A percentile compares a stretch with the other conserved stretches of the same genome.
These are phyloP conservation scores for Ogataea glucozyma DNA, from an alignment of 805 yeast genomes.

Conservation along the genomic window DNA sequence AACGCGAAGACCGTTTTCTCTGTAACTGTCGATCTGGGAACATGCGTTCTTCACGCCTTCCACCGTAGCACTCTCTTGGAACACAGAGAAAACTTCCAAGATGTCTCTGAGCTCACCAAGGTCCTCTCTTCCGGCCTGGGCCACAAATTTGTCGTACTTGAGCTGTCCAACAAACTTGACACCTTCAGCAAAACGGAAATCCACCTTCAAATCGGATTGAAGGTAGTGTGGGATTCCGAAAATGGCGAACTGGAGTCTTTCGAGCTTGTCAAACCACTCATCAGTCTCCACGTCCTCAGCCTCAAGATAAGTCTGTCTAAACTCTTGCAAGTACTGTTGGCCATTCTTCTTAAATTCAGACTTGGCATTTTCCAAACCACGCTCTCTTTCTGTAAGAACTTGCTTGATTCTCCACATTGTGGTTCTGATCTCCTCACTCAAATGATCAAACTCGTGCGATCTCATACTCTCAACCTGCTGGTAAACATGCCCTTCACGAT, in stretches of 20 bases:
- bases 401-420: constrained; percentile 83
- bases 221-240: constrained; percentile 80
- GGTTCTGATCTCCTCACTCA: constrained; percentile 47
- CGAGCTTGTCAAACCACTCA: constrained; percentile 66
- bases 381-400: constrained; percentile 83
- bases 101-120: constrained; percentile 44
- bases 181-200: constrained; percentile 64
- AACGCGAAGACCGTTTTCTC: constrained; percentile 33
- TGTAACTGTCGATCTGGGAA: constrained; percentile 37
- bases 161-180: constrained; percentile 67
- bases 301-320: constrained; percentile 56
- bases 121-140: constrained; percentile 39
- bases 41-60: constrained; percentile 39
- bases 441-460: constrained; percentile 20
- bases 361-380: constrained; percentile 62
- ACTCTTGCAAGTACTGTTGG: constrained; percentile 52
- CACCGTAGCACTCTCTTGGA: constrained; percentile 38
- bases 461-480: constrained; percentile 37
- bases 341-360: constrained; percentile 46
- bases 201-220: constrained; percentile 58
- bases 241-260: constrained; percentile 76
- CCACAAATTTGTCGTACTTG: constrained; percentile 55
- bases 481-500: constrained; percentile 70
- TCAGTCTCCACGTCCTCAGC: constrained; percentile 54
- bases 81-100: constrained; percentile 38